Conservation (phyloP, 2,329 filamentous ascomycete genomes). For the Clonostachys rosea region DNA sequence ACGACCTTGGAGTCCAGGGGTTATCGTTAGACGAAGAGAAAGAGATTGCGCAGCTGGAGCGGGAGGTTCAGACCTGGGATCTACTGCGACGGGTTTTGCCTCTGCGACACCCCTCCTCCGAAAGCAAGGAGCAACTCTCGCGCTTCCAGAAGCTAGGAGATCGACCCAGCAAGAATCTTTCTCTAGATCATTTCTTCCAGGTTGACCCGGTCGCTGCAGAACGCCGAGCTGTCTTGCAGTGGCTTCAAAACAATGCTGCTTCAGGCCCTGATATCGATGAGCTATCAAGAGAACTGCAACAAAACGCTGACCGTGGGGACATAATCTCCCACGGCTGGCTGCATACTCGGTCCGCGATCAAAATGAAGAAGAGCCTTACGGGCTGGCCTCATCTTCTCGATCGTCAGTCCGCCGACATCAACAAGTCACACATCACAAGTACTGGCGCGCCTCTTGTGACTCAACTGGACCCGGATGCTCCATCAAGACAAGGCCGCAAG, state of each 20-base stretch:
- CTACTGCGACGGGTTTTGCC: conserved; percentile 72
- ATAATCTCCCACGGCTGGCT: conserved; percentile 88
- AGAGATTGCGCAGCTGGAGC: conserved; percentile 55
- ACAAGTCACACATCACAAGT: conserved; percentile 50
- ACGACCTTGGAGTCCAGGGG: conserved; percentile 36
- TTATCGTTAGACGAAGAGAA: conserved; percentile 13
- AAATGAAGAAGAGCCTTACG: conserved; percentile 78
- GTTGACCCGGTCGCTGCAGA: conserved; percentile 71
- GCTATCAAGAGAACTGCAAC: conserved; percentile 70
- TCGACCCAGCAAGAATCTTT: conserved; percentile 17
- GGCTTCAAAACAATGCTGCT: conserved; percentile 76
- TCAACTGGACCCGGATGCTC: conserved; percentile 87
- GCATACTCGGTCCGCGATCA: conserved; percentile 85
- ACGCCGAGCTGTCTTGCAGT: conserved; percentile 75
- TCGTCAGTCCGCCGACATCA: conserved; percentile 51
- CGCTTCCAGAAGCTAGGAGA: background rate
- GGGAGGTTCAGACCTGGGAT: conserved; percentile 89
- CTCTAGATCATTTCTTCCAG: conserved; percentile 70
- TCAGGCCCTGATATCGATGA: conserved; percentile 69
- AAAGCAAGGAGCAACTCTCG: background rate
- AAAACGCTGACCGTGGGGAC: conserved; percentile 72
- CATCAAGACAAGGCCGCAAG: conserved; percentile 70
- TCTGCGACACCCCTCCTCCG: conserved; percentile 47
- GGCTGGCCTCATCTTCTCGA: conserved; percentile 63
- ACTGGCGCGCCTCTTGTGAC: conserved; percentile 68